Evolutionary conservation across 2,329 filamentous ascomycete genomes (phyloP), one percentile per base, ranked within the genome.

Genomic region (Elsinoe fawcettii): DNA sequence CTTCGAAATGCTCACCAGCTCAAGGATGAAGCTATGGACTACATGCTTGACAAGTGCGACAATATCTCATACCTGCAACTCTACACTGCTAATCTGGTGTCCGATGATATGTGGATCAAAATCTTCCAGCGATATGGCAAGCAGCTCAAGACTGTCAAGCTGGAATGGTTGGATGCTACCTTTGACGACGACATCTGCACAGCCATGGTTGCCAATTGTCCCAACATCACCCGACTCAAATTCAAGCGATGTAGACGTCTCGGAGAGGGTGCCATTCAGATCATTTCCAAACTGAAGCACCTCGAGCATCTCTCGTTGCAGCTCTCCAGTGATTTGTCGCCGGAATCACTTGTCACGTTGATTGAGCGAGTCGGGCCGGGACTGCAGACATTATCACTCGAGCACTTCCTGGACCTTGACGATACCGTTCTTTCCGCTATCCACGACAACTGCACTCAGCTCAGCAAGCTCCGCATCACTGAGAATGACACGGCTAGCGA

Each of bases 1-100:
- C 74, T 95, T 9, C 84, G 87, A 51, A 92, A 91, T 65, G 89
- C 86, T n/a, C 88, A 93, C 51, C 91, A 96, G 67, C 86, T 96
- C 77, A 96, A 95, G 71, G 87, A 96, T 65, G 77, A 78, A 37
- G 87, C 90, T 41, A 80, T 96, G 70, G 82, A 89, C 55, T 96
- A 92, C 69, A 80, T 96, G 66, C 76, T 88, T 18, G 83, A 84
- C 57, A 87, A 88, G 49, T 80, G 87, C 51, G 80, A 83, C 51
- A 72, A 80, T 7, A 75, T 96, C n/a, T 80, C 84, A 59, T 79
- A 83, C 57, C 77, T 97, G 43, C 87, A 90, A 61, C 78, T 97
- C 0, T 86, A 93, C 61, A 88, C 90, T 9, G 84, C 89, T 8
- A 97, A 96, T 63, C 81, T 97, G 0, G 75, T 97, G 14, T 84